A percentile compares a stretch with the other conserved stretches of the same genome.
phyloP scores from a whole-genome alignment of 2,329 filamentous ascomycete genomes.

The Chaetomium olivaceum region DNA sequence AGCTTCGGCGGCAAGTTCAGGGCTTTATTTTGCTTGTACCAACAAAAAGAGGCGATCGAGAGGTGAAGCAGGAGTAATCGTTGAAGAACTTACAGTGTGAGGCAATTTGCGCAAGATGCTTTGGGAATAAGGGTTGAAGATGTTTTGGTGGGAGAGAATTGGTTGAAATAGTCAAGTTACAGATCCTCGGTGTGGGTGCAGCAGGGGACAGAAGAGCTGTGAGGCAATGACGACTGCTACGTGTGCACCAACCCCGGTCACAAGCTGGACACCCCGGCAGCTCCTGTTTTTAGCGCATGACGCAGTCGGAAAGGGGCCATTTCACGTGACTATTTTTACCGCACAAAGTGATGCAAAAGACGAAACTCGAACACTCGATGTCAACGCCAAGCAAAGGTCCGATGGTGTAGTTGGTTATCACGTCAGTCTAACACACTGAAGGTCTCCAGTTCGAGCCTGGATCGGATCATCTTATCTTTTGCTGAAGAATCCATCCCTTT shows the following conservation, averaged over 20 bases:
- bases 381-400: slow-evolving; percentile 22
- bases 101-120: not conserved
- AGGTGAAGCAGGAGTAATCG: not conserved
- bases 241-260: slow-evolving; percentile 34
- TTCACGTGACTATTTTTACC: slow-evolving; percentile 16
- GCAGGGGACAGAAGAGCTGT: slow-evolving; percentile 18
- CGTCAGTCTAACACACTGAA: slow-evolving; percentile 49
- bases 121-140: not conserved
- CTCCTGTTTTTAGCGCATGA: slow-evolving; percentile 22
- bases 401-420: slow-evolving; percentile 49
- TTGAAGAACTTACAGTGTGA: not conserved
- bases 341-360: not conserved
- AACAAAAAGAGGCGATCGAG: not conserved
- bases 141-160: slow-evolving; percentile 13
- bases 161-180: slow-evolving; percentile 17
- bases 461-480: slow-evolving; percentile 29
- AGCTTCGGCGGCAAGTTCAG: slow-evolving; percentile 16
- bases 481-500: not conserved
- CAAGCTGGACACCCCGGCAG: slow-evolving; percentile 26
- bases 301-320: slow-evolving; percentile 16
- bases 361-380: not conserved
- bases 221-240: slow-evolving; percentile 35
- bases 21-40: not conserved
- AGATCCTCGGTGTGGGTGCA: slow-evolving; percentile 15
- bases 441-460: slow-evolving; percentile 38